Base-by-base conservation (phyloP, 495 filamentous ascomycete species). In the Penicillium parvum region DNA sequence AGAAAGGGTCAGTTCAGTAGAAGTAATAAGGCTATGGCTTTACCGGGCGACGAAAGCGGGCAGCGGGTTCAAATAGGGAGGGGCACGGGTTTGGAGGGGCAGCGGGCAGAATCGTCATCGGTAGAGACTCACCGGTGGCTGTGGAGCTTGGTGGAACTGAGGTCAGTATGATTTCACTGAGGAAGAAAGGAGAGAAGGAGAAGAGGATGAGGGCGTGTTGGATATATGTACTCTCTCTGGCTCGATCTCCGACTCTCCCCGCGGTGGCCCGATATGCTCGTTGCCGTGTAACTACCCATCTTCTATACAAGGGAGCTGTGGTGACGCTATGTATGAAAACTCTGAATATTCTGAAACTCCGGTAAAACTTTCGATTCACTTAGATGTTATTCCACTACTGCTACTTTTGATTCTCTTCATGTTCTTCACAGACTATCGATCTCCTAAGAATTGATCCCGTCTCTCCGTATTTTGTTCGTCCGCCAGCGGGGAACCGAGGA, bases 401-500 rank as follows among this genome's bases (percentile, higher is more conserved):
- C n/a, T n/a, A n/a, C n/a, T n/a, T n/a, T n/a, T n/a, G n/a, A n/a
- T n/a, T n/a, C 28, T 30, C 20, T 11, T 5, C 16, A 16, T 19
- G 7, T 9, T 20, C 4, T 19, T 18, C 11, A 19, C 16, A 12
- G 10, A 14, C 15, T 12, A 7, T 3, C n/a, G n/a, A 12, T 10
- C 39, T 43, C 33, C 1, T 58, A 56, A 55, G 44, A 23, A 49
- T 57, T 58, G 36, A 53, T 49, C 53, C 28, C 29, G 26, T 17
- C 10, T 57, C 53, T 63, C 66, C 66, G 66, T 63, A 49, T 61
- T 61, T 66, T 65, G 63, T 66, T 70, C 66, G 66, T 54, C 44
- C 5, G 14, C 41, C 32, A 45, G 60, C 61, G 61, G 63, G 56
- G 54, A 53, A 40, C 44, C 47, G 50, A 55, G 40, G 38, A 48